These are phyloP conservation scores for Claviceps spartinae DNA, from an alignment of 2,329 filamentous ascomycete genomes.

Conservation along the genomic window DNA sequence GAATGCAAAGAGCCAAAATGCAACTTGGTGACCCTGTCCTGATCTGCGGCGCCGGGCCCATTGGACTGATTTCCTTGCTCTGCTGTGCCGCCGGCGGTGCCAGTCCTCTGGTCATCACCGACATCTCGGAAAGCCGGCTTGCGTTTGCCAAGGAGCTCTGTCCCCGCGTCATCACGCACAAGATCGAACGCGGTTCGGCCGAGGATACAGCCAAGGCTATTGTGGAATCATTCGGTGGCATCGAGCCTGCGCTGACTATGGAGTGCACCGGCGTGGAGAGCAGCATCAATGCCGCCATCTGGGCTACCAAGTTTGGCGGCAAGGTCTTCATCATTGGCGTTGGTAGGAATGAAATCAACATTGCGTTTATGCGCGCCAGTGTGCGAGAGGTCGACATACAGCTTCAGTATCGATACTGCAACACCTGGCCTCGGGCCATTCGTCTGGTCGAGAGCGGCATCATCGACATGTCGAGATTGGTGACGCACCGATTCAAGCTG, in stretches of 20 bases:
- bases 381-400: constrained; percentile 88
- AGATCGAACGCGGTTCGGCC: constrained; percentile 51
- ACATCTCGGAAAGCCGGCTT: constrained; percentile 78
- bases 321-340: constrained; percentile 96
- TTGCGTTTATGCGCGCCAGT: constrained; percentile 88
- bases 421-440: constrained; percentile 92
- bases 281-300: constrained; percentile 74
- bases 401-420: constrained; percentile 92
- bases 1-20: constrained; percentile 70
- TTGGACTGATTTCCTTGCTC: constrained; percentile 77
- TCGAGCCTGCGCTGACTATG: constrained; percentile 70
- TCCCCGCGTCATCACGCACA: constrained; percentile 67
- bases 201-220: constrained; percentile 65
- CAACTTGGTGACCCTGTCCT: constrained; percentile 75
- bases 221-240: constrained; percentile 51
- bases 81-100: constrained; percentile 79
- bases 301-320: constrained; percentile 84
- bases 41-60: constrained; percentile 86
- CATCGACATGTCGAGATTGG: constrained; percentile 65
- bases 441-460: constrained; percentile 74
- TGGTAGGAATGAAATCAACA: constrained; percentile 86
- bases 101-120: constrained; percentile 82
- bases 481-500: constrained; percentile 75
- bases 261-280: constrained; percentile 94
- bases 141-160: constrained; percentile 74